Percentiles rank a stretch among this genome's conserved stretches.
Evolutionary conservation across 306 rosid species (phyloP).

Genomic region (Lathyrus aphaca): DNA sequence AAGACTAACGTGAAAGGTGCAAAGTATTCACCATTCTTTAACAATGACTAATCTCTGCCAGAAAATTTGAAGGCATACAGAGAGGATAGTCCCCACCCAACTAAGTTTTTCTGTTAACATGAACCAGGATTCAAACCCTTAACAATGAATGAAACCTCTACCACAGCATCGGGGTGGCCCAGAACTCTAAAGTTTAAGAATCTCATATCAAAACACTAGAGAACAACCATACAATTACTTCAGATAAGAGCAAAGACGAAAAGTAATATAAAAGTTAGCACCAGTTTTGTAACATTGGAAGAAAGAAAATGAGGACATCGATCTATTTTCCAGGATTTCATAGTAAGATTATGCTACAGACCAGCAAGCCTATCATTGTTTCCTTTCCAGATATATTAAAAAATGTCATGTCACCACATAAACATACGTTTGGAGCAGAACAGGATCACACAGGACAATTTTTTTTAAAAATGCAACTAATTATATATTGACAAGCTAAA

Average conservation of each 20-base stretch:
- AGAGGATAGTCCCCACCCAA: neutral
- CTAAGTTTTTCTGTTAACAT: neutral
- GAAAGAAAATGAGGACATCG: neutral
- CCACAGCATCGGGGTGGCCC: neutral
- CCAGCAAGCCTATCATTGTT: neutral
- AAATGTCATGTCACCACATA: conserved; percentile 1
- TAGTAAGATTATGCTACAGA: conserved; percentile 8
- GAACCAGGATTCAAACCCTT: neutral
- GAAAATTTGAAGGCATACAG: neutral
- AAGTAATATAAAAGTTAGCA: neutral
- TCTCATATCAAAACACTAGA: neutral
- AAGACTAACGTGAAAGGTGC: neutral
- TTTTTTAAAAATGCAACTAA: conserved; percentile 2
- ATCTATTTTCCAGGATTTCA: neutral
- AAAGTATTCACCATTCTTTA: neutral
- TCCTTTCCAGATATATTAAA: neutral
- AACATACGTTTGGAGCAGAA: neutral
- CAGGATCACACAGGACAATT: neutral
- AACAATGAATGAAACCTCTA: conserved; percentile 3
- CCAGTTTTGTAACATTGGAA: neutral
- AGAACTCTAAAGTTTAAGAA: neutral
- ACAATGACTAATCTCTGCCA: neutral
- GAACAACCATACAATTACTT: conserved; percentile 6
- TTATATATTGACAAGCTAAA: conserved; percentile 29
- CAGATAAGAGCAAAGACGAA: conserved; percentile 27